These are phyloP conservation scores for Potentilla sterilis DNA, from an alignment of 306 rosid genomes.

Conservation along the genomic window DNA sequence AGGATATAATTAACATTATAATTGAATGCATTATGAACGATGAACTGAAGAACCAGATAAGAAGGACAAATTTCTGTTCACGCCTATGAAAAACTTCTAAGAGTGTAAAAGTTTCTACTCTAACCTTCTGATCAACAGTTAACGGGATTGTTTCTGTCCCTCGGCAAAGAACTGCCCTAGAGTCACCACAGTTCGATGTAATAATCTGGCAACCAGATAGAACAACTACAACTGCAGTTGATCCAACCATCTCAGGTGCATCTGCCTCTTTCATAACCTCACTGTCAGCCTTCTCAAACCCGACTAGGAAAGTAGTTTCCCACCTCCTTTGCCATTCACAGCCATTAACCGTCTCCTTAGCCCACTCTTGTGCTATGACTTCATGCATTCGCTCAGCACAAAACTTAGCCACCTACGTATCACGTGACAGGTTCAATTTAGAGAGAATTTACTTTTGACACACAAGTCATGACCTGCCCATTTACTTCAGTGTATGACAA, in stretches of 20 bases:
- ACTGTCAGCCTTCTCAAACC: slow-evolving; percentile 71
- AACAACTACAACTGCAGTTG: slow-evolving; percentile 73
- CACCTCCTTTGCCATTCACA: slow-evolving; percentile 75
- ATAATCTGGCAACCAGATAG: slow-evolving; percentile 89
- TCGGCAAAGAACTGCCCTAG: slow-evolving; percentile 77
- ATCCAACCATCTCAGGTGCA: slow-evolving; percentile 94
- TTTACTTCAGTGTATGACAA: neutral
- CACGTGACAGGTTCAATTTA: neutral
- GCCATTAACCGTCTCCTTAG: slow-evolving; percentile 33
- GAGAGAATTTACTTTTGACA: neutral
- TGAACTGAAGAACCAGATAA: neutral
- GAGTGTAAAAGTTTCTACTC: neutral
- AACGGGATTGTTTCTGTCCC: slow-evolving; percentile 71
- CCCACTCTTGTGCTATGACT: slow-evolving; percentile 81
- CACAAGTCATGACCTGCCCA: neutral
- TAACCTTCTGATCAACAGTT: slow-evolving; percentile 90
- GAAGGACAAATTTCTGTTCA: neutral
- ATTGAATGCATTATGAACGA: neutral
- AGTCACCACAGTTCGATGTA: slow-evolving; percentile 84
- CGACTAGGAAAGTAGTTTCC: slow-evolving; percentile 62
- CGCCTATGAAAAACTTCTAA: neutral
- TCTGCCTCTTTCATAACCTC: slow-evolving; percentile 42
- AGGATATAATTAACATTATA: neutral
- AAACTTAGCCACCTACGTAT: slow-evolving; percentile 75
- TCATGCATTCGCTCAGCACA: slow-evolving; percentile 81